Percentiles rank a stretch among this genome's conserved stretches.
Conservation (phyloP, 495 filamentous ascomycete species). For the Trichodelitschia bisporula region DNA sequence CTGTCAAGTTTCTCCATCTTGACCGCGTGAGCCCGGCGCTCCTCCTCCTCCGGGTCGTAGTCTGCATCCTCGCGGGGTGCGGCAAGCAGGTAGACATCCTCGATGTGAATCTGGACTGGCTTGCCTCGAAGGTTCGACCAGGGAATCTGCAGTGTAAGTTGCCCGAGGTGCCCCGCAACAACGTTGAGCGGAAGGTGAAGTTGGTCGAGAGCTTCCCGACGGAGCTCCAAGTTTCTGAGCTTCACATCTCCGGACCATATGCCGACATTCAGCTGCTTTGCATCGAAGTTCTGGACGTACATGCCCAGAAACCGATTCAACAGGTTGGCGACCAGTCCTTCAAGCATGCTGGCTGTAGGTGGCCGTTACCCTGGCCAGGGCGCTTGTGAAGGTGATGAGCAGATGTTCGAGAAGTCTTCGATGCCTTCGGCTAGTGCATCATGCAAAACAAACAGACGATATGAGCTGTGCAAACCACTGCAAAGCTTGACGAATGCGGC, state of each 20-base stretch:
- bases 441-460: too few species aligned
- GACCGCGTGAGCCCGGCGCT: conserved; percentile 49
- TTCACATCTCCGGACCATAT: conserved; percentile 98
- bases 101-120: conserved; percentile 79
- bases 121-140: conserved; percentile 91
- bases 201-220: conserved; percentile 86
- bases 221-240: conserved; percentile 71
- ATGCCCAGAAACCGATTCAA: conserved; percentile 98
- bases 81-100: conserved; percentile 87
- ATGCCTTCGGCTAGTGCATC: too few species aligned
- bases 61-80: conserved; percentile 84
- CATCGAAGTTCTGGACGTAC: conserved; percentile 98
- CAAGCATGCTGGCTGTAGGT: conserved; percentile 30
- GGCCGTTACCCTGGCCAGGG: conserved; percentile 14
- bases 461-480: too few species aligned
- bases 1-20: conserved; percentile 97
- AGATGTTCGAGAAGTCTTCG: too few species aligned
- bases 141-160: conserved; percentile 74
- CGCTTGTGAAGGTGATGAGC: neutral
- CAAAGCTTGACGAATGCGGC: too few species aligned
- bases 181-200: conserved; percentile 89
- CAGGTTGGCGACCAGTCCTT: conserved; percentile 55
- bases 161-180: conserved; percentile 76
- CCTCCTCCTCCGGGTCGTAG: conserved; percentile 82
- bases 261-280: conserved; percentile 84